Percentiles rank a stretch among this genome's conserved stretches.
phyloP scores from a whole-genome alignment of 2,329 filamentous ascomycete species.

The Aspergillus pseudotamarii region DNA sequence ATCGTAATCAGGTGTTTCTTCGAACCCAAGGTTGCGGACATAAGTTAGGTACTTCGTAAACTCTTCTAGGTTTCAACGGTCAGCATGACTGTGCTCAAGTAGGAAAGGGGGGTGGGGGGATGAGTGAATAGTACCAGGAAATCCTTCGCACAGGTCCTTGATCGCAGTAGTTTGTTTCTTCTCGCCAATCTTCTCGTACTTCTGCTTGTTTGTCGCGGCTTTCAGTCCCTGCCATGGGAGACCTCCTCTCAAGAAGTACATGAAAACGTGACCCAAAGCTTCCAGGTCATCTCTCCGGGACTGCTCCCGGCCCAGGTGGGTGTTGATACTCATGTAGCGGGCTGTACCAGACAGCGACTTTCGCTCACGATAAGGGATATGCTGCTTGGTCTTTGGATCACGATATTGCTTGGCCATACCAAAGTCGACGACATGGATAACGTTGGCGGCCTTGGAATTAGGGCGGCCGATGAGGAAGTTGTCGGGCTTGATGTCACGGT shows the following conservation, averaged over 20 bases:
- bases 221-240: slow-evolving; percentile 70
- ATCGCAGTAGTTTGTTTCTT: slow-evolving; percentile 99
- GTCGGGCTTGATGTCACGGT: slow-evolving; percentile 98
- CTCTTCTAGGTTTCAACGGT: slow-evolving; percentile 65
- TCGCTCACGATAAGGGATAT: slow-evolving; percentile 95
- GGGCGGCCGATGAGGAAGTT: slow-evolving; percentile 97
- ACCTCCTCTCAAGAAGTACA: slow-evolving; percentile 69
- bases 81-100: slow-evolving; percentile 7
- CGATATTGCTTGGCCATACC: slow-evolving; percentile 99
- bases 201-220: slow-evolving; percentile 81
- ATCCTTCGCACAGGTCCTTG: slow-evolving; percentile 95
- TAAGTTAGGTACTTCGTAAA: slow-evolving; percentile 98
- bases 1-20: slow-evolving; percentile 98
- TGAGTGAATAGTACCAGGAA: slow-evolving; percentile 62
- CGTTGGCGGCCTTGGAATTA: slow-evolving; percentile 90
- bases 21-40: slow-evolving; percentile 95
- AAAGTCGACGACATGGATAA: slow-evolving; percentile 98
- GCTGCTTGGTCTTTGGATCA: slow-evolving; percentile 98
- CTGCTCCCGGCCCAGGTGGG: slow-evolving; percentile 93
- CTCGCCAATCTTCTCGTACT: slow-evolving; percentile 99
- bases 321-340: slow-evolving; percentile 99
- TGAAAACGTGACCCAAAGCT: slow-evolving; percentile 72
- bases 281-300: slow-evolving; percentile 95
- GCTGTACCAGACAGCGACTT: slow-evolving; percentile 97
- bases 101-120: not conserved